Base-by-base conservation (phyloP, 805 yeast species). In the Jamesozyma jinghongensis region DNA sequence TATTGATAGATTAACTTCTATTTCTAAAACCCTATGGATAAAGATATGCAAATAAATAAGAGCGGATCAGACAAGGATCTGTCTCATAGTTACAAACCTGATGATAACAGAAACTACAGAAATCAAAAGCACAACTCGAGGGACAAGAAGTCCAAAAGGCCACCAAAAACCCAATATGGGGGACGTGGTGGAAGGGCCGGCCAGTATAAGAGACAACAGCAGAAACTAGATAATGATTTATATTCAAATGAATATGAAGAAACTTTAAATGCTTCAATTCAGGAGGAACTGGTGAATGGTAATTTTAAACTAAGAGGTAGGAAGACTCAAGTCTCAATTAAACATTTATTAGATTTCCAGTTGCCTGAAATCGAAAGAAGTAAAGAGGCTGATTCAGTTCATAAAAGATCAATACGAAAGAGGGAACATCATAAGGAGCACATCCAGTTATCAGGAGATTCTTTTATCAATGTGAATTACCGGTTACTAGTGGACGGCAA, bases 391-490 rank as follows among this genome's bases (percentile, higher is more conserved):
- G 26, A 45, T 22, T 29, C 32, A 11, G 41, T 46, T 17, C 45
- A 54, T 38, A 48, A 43, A 27, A 53, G 61, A 44, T 36, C 28
- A 11, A 11, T n/a, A 3, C 53, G 37, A 14, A 49, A 51, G 28
- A 51, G 53, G n/a, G 46, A 54, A 27, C 50, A 58, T 8, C 51
- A 39, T 18, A 16, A 56, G 4, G 65, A 61, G 16, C 60, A 61
- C 39, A 58, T 77, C 5, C 75, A 72, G 44, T 59, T 83, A 14
- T 69, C 70, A 4, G 90, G 90, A 0, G 74, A 78, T 63, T 66
- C 74, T 3, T 83, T 77, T 49, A 80, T 86, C 43, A 92, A 90
- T 56, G 90, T 87, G 17, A 81, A 83, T 57, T 88, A 81, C 57
- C 75, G 85, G 50, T 82, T 92, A 52, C 73, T 90, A 16, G 83